Base-by-base conservation (phyloP, 2,329 filamentous ascomycete genomes). In the Paraphaeosphaeria sporulosa region DNA sequence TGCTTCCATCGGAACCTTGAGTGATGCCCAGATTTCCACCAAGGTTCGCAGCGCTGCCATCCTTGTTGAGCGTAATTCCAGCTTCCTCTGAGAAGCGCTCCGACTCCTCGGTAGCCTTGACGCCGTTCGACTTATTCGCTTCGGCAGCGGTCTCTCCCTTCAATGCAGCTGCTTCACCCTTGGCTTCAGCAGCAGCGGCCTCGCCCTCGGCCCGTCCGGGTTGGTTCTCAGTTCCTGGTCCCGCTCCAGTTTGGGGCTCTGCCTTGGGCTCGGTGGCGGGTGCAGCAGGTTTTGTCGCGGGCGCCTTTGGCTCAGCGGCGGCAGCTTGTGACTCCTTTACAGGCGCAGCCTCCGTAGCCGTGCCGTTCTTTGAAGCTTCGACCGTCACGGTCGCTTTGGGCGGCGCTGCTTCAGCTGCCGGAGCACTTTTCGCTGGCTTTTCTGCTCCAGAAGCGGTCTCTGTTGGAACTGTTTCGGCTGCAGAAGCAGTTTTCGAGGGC, bases 11-110 rank as follows among this genome's bases (percentile, higher is more conserved):
- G 19, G 60, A 66, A 2, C 72, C 72, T 55, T 74, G 65, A 1
- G 72, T 76, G 46, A 76, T 74, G 1, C 73, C 73, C 58, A 76
- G 46, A 30, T 75, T 71, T 12, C 73, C 73, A 9, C 72, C 73
- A n/a, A 70, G 54, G 34, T 75, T 76, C 23, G 64, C 61, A 9
- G 73, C 65, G 51, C 65, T 69, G 1, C 73, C 73, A 25, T 61
- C 44, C 19, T 61, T 27, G 42, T 66, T 68, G 17, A 74, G 58
- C 0, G 68, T 71, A 46, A 76, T 72, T 10, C 70, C 71, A 44
- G 62, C 65, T 30, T 67, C 67, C 19, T 76, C 71, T 1, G 71
- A 67, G 57, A 76, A 75, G 48, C 62, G 62, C 52, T 73, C 73
- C 4, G 73, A 69, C 50, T 76, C 68, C 43, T 75, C 62, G 5